These are phyloP conservation scores for Metschnikowia gruessii DNA, from an alignment of 805 yeast genomes.

Conservation along the genomic window DNA sequence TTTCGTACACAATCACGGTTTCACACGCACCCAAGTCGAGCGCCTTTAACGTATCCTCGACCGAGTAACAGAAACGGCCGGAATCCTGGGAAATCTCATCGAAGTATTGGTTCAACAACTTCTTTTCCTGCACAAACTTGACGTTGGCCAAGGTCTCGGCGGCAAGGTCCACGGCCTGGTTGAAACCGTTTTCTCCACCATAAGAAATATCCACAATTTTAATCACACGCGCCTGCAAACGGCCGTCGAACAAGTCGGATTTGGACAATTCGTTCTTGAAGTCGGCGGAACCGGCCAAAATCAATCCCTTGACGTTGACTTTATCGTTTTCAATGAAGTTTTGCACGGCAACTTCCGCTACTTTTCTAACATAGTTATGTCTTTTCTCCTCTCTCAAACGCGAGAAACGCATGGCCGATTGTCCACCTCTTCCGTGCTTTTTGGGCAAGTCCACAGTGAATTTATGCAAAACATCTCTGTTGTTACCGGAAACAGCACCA, in stretches of 20 bases:
- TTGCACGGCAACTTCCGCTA: constrained; percentile 97
- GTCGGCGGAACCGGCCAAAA: constrained; percentile 98
- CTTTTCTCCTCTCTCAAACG: constrained; percentile 99
- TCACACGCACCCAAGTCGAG: constrained; percentile 96
- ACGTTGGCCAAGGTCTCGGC: constrained; percentile 97
- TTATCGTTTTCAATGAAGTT: constrained; percentile 94
- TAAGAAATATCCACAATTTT: constrained; percentile 95
- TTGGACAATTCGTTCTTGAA: constrained; percentile 92
- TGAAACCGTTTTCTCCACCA: constrained; percentile 99
- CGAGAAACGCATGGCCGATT: constrained; percentile 98
- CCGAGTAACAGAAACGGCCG: constrained; percentile 97
- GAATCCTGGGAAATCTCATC: constrained; percentile 97
- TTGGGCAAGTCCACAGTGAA: constrained; percentile 96
- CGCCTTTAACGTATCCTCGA: constrained; percentile 94
- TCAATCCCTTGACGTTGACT: constrained; percentile 89
- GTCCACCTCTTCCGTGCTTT: constrained; percentile 99
- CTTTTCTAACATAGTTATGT: constrained; percentile 97
- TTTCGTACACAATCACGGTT: constrained; percentile 87
- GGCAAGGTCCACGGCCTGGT: constrained; percentile 97
- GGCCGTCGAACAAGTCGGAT: constrained; percentile 89
- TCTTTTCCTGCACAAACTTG: constrained; percentile 97
- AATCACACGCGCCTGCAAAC: constrained; percentile 82
- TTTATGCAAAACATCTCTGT: constrained; percentile 93
- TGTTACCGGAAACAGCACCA: constrained; percentile 94
- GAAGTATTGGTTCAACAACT: constrained; percentile 84